phyloP scores from a whole-genome alignment of 345 rosid genomes.

The Adansonia digitata region DNA sequence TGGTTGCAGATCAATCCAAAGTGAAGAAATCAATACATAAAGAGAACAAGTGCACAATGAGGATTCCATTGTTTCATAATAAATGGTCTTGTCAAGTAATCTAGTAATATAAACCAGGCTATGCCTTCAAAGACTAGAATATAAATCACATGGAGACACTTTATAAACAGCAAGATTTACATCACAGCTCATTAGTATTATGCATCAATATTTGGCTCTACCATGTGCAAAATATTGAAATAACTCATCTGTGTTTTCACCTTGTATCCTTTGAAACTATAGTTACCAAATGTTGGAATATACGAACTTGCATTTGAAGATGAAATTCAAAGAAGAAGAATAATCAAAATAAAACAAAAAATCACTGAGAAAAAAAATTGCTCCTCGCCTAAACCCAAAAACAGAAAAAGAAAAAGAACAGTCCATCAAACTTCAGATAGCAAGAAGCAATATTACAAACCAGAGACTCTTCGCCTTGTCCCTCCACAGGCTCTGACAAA shows the following conservation, averaged over 20 bases:
- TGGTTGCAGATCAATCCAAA: neutral
- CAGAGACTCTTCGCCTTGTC: conserved; percentile 83
- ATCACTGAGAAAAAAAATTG: neutral
- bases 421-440: neutral
- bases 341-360: neutral
- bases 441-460: conserved; percentile 37
- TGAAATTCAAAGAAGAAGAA: neutral
- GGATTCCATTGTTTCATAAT: neutral
- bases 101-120: neutral
- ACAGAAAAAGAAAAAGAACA: neutral
- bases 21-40: neutral
- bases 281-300: neutral
- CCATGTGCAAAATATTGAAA: neutral
- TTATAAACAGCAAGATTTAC: neutral
- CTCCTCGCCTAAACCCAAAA: neutral
- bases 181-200: neutral
- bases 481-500: conserved; percentile 85
- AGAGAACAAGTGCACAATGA: neutral
- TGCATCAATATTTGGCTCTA: neutral
- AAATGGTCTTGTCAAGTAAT: too few species aligned
- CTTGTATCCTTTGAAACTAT: neutral
- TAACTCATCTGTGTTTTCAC: neutral
- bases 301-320: neutral
- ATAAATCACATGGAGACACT: neutral
- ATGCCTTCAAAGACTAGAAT: neutral